Base-by-base conservation (phyloP, 176 grass and related monocot species). In the Oryza glumipatula region DNA sequence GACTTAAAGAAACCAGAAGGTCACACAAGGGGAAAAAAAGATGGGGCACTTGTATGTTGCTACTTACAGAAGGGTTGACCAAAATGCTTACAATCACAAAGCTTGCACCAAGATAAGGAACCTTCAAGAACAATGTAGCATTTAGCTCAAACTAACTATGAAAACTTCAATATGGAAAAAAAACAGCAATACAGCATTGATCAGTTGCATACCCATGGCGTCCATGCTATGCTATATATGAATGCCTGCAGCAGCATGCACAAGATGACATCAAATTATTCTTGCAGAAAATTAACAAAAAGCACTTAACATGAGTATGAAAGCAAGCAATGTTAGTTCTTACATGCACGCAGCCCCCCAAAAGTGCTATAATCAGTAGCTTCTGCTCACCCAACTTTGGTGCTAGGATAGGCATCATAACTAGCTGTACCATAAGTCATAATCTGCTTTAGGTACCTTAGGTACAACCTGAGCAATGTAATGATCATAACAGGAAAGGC, bases 211-310 rank as follows among this genome's bases (percentile, higher is more conserved):
- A 98, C 96, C 96, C 96, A 96, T 82, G 65, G 93, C 38, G 93
- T 87, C 96, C 96, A 99, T 87, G 96, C 87, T 11, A 99, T 92
- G 79, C 93, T 90, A 72, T 94, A 92, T 66, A 96, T 61, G 61
- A 99, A 73, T 82, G 84, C 81, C 91, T 96, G 89, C 81, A 88
- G 32, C 33, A 90, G 32, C 24, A 88, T 83, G 32, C 32, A 79
- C 69, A 38, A 81, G 52, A 61, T 84, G 63, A 73, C 74, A 89
- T 16, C 4, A 76, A 63, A 39, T 67, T 65, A 5, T 49, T 65
- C 43, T 74, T 19, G 13, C 33, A 23, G 9, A 69, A 83, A 70
- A n/a, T 70, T 70, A 32, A 76, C 11, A 4, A 44, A 6, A 80
- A 65, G 48, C 9, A 86, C n/a, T 64, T 76, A 76, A 24, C 7